Percentiles rank a stretch among this genome's conserved stretches.
phyloP scores from a whole-genome alignment of 768 basidiomycete species.

The Amyloporia xantha region DNA sequence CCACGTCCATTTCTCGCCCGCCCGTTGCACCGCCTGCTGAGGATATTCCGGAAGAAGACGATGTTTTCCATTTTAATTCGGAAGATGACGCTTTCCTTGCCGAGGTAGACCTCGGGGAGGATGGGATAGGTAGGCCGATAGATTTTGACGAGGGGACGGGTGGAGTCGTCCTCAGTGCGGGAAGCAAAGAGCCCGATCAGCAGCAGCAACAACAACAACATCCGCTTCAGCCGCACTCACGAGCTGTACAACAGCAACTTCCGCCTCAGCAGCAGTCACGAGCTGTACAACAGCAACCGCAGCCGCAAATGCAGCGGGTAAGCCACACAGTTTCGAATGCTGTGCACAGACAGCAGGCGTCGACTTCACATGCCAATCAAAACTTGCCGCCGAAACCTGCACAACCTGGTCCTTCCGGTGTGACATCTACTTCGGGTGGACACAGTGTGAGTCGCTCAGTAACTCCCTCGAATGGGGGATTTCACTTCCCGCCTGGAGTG shows the following conservation, averaged over 20 bases:
- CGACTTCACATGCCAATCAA: background rate
- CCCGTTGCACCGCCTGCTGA: conserved; percentile 4
- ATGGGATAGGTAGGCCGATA: conserved; percentile 29
- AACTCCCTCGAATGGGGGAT: conserved; percentile 15
- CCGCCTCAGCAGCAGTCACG: background rate
- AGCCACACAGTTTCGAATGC: background rate
- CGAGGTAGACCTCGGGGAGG: conserved; percentile 36
- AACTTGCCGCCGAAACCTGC: background rate
- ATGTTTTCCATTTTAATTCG: conserved; percentile 45
- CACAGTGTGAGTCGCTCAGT: background rate
- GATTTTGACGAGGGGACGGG: conserved; percentile 34
- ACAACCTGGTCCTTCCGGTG: background rate
- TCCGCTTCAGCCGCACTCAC: background rate
- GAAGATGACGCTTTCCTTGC: conserved; percentile 67
- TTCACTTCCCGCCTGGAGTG: conserved; percentile 9
- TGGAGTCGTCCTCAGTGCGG: conserved; percentile 1
- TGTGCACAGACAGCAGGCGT: background rate
- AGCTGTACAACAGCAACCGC: background rate
- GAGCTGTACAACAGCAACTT: background rate
- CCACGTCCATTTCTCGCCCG: background rate
- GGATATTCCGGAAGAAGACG: conserved; percentile 13
- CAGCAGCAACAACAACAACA: background rate
- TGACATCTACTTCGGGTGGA: background rate
- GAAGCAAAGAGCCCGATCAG: background rate
- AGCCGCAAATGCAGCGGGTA: background rate